phyloP scores from a whole-genome alignment of 352 stramenopile species.

The Globisporangium spiculum region DNA sequence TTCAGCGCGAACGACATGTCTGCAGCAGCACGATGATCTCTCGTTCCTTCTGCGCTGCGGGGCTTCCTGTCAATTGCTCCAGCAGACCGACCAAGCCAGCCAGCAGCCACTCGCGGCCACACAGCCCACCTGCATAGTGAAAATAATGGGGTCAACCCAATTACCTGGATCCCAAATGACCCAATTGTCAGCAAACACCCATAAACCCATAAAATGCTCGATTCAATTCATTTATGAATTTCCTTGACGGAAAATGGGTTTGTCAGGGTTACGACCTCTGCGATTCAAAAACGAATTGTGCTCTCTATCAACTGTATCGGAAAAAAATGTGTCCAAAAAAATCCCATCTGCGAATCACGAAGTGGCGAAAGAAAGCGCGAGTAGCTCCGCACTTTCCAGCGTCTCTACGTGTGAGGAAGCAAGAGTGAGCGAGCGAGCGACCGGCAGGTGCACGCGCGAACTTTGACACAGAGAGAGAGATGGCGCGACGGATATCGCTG shows the following conservation, averaged over 20 bases:
- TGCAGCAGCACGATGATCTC: slow-evolving; percentile 3
- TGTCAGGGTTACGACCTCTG: not conserved
- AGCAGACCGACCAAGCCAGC: not conserved
- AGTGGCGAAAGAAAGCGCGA: not conserved
- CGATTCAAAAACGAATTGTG: slow-evolving; percentile 12
- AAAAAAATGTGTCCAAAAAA: not conserved
- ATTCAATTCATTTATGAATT: no score
- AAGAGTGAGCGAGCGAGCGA: not conserved
- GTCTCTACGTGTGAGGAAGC: not conserved
- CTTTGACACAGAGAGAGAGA: slow-evolving; percentile 1
- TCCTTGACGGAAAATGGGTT: no score
- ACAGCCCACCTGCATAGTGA: no score
- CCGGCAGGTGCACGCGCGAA: not conserved
- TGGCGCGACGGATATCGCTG: slow-evolving; percentile 20
- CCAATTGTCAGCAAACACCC: not conserved
- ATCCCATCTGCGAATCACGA: not conserved
- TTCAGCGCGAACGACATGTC: slow-evolving; percentile 42
- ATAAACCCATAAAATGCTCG: not conserved
- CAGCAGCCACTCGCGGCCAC: slow-evolving; percentile 10
- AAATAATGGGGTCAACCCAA: no score
- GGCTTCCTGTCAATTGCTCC: slow-evolving; percentile 9
- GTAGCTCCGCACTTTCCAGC: not conserved
- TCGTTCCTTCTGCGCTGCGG: not conserved
- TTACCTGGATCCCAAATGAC: no score
- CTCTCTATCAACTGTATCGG: not conserved